Evolutionary conservation across 352 stramenopile genomes (phyloP).

Genomic region (Globisporangium orthogonon): DNA sequence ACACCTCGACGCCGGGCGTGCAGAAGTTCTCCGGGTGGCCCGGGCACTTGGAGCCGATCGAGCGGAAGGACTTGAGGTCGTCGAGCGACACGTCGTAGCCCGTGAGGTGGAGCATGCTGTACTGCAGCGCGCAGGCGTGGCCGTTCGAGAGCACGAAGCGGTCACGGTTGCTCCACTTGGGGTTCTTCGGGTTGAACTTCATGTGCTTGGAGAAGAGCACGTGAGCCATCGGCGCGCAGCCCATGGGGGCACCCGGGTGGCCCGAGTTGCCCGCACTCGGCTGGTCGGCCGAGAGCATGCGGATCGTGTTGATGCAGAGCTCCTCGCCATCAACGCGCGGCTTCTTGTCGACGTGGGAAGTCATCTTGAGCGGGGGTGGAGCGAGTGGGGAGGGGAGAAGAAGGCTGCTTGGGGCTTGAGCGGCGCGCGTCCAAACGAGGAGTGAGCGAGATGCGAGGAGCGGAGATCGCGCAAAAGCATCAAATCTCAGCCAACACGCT

Average conservation of each 20-base stretch:
- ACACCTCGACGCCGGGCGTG: slow-evolving; percentile 94
- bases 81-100: slow-evolving; percentile 94
- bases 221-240: slow-evolving; percentile 97
- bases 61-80: slow-evolving; percentile 97
- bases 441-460: slow-evolving; percentile 18
- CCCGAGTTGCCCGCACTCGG: slow-evolving; percentile 96
- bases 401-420: slow-evolving; percentile 21
- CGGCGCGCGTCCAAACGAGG: slow-evolving; percentile 27
- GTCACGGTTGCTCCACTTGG: slow-evolving; percentile 94
- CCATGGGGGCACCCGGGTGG: slow-evolving; percentile 98
- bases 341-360: slow-evolving; percentile 80
- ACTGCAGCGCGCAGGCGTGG: slow-evolving; percentile 98
- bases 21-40: slow-evolving; percentile 98
- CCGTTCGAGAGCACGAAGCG: slow-evolving; percentile 99
- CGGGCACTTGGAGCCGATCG: slow-evolving; percentile 93
- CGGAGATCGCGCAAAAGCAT: background rate
- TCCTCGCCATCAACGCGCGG: slow-evolving; percentile 72
- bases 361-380: slow-evolving; percentile 30
- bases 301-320: slow-evolving; percentile 97
- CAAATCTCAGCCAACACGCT: too few relatives aligned
- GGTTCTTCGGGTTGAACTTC: slow-evolving; percentile 86
- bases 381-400: slow-evolving; percentile 1
- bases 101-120: slow-evolving; percentile 98
- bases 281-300: slow-evolving; percentile 96
- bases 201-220: slow-evolving; percentile 93